Conservation (phyloP, 78 protist species). For the Isochrysis galbana region DNA sequence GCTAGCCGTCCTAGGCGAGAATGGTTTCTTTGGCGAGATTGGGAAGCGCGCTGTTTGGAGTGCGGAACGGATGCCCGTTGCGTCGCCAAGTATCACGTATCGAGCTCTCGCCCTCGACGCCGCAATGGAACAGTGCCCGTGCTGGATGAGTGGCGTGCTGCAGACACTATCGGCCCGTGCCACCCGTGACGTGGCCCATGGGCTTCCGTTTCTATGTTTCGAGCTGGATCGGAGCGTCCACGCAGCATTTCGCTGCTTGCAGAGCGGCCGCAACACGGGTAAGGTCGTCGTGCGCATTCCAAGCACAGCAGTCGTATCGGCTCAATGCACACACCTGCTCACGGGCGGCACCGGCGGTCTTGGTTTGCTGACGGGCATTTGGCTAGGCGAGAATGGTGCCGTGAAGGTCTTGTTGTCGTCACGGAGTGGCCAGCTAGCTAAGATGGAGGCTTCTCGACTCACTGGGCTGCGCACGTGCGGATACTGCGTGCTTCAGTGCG, state of each 20-base stretch:
- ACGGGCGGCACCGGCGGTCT: constrained; percentile 40
- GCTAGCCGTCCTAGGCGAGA: background rate
- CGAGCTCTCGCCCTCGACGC: background rate
- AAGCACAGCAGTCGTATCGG: background rate
- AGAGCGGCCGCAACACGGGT: constrained; percentile 11
- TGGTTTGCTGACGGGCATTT: background rate
- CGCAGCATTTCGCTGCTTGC: constrained; percentile 18
- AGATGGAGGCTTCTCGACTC: too few relatives aligned
- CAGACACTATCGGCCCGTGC: background rate
- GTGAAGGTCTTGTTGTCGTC: background rate
- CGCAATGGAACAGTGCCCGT: background rate
- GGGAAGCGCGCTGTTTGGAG: constrained; percentile 41
- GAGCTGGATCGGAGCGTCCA: background rate
- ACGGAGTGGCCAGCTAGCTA: background rate
- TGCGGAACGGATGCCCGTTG: too few relatives aligned
- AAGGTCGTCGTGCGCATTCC: constrained; percentile 27
- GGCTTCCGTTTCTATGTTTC: background rate
- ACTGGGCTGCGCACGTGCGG: too few relatives aligned
- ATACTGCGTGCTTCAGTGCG: too few relatives aligned
- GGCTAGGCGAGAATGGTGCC: background rate
- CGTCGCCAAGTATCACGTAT: background rate
- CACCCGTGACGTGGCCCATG: background rate
- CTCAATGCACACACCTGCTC: background rate
- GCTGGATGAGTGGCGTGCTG: background rate
- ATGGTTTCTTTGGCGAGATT: constrained; percentile 26